Base-by-base conservation (phyloP, 306 rosid genomes). In the Spatholobus suberectus region DNA sequence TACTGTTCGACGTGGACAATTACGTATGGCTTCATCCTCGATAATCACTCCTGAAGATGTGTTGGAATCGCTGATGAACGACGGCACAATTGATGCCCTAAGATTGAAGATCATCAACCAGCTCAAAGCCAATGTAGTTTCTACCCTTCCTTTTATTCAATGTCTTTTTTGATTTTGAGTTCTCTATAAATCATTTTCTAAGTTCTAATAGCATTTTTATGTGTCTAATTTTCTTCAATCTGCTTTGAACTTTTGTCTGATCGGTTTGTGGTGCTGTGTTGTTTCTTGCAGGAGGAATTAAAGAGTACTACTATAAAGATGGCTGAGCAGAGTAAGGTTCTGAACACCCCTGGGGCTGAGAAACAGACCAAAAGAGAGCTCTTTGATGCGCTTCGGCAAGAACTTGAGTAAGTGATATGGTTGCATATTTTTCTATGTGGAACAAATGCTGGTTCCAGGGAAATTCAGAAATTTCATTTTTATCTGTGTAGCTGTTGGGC, bases 261-360 rank as follows among this genome's bases (percentile, higher is more conserved):
- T 38, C 32, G 61, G 75, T 37, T 76, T 61, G 44, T 51, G 41
- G 17, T 73, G 17, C 78, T 43, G 24, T 29, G 26, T n/a, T 35
- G 34, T 14, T 72, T 40, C 23, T 12, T 62, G 83, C 81, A 96
- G 98, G 99, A 96, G 89, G 99, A 96, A 66, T 91, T 96, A 27
- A 94, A 89, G 89, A 94, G 81, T 67, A 91, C 92, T 44, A 91
- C 97, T 40, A 92, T 92, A 57, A 94, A 91, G 89, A 94, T 96
- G 99, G 99, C 92, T 41, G 98, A 96, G 70, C 96, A 92, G 82
- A 96, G 99, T 84, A 92, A 92, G 77, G 98, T 95, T 69, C 93
- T 96, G 38, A 93, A 93, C 83, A 93, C 97, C 6, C 96, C 99
- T 8, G 98, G 98, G 43, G 98, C 98, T 18, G 97, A 94, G 84